Evolutionary conservation across 2,329 filamentous ascomycete genomes (phyloP).

Genomic region (Beauveria brongniartii): DNA sequence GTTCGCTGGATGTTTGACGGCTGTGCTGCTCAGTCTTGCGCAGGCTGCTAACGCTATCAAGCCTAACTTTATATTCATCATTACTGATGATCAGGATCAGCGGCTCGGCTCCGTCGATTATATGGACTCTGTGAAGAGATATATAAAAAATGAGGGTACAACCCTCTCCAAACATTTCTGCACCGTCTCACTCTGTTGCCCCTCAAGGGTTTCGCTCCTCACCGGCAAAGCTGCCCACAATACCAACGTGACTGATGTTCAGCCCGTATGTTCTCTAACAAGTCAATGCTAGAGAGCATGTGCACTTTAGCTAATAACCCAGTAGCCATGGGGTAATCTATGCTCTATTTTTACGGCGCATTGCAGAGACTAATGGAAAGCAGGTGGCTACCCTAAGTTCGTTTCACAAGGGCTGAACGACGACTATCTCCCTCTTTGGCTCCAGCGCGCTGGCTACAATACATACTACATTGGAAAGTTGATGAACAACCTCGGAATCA

Average conservation of each 20-base stretch:
- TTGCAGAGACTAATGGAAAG: not conserved
- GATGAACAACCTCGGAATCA: constrained; percentile 41
- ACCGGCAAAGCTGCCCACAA: constrained; percentile 53
- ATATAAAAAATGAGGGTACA: constrained; percentile 48
- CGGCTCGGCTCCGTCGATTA: constrained; percentile 53
- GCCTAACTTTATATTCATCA: constrained; percentile 56
- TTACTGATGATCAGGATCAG: constrained; percentile 60
- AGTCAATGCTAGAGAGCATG: not conserved
- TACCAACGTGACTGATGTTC: constrained; percentile 51
- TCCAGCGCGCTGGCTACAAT: constrained; percentile 42
- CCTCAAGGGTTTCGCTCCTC: constrained; percentile 52
- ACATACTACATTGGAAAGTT: constrained; percentile 50
- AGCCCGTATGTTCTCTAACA: constrained; percentile 40
- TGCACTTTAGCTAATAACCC: constrained; percentile 15
- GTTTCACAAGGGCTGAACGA: constrained; percentile 41
- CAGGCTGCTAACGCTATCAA: not conserved
- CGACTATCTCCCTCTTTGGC: constrained; percentile 42
- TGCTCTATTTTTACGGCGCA: not conserved
- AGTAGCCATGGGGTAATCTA: not conserved
- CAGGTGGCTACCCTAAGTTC: constrained; percentile 39
- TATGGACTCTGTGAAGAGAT: constrained; percentile 45
- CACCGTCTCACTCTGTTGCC: constrained; percentile 57
- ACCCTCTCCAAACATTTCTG: constrained; percentile 54
- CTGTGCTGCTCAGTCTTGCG: not conserved
- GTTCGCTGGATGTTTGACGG: not conserved